phyloP scores from a whole-genome alignment of 2,329 filamentous ascomycete species.

The Fusarium decemcellulare region DNA sequence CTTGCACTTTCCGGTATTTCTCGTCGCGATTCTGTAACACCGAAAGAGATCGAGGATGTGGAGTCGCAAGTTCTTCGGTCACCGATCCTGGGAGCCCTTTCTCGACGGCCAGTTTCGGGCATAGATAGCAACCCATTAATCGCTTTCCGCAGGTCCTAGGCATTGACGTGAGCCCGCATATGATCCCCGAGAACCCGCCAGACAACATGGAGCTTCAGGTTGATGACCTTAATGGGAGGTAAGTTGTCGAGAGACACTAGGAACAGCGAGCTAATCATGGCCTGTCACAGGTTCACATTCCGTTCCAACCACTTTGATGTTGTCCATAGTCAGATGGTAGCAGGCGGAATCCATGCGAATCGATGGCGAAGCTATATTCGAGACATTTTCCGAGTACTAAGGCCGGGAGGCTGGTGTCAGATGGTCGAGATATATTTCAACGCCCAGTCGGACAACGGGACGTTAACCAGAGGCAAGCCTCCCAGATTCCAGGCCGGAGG shows the following conservation, averaged over 20 bases:
- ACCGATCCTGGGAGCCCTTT: not conserved
- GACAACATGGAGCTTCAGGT: conserved; percentile 80
- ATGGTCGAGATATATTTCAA: conserved; percentile 91
- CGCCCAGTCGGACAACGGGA: conserved; percentile 87
- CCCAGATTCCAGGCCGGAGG: not conserved
- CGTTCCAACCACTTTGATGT: conserved; percentile 82
- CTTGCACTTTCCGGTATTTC: not conserved
- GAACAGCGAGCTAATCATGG: conserved; percentile 7
- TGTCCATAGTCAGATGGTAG: conserved; percentile 82
- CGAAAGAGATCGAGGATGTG: not conserved
- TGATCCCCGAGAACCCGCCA: conserved; percentile 75
- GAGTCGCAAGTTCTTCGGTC: not conserved
- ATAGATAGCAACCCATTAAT: not conserved
- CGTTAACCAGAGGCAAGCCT: conserved; percentile 72
- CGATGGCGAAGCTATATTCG: conserved; percentile 83
- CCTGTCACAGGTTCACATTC: conserved; percentile 72
- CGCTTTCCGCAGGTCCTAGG: conserved; percentile 71
- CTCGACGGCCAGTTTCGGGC: not conserved
- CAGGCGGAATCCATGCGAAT: conserved; percentile 77
- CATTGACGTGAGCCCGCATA: conserved; percentile 79
- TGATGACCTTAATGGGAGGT: conserved; percentile 79
- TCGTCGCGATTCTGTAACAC: not conserved
- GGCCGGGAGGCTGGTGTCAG: conserved; percentile 86
- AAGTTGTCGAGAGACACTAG: conserved; percentile 30
- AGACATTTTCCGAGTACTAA: conserved; percentile 81